A percentile compares a stretch with the other conserved stretches of the same genome.
Conservation (phyloP, 257 asterid species). For the Solanum rostratum region DNA sequence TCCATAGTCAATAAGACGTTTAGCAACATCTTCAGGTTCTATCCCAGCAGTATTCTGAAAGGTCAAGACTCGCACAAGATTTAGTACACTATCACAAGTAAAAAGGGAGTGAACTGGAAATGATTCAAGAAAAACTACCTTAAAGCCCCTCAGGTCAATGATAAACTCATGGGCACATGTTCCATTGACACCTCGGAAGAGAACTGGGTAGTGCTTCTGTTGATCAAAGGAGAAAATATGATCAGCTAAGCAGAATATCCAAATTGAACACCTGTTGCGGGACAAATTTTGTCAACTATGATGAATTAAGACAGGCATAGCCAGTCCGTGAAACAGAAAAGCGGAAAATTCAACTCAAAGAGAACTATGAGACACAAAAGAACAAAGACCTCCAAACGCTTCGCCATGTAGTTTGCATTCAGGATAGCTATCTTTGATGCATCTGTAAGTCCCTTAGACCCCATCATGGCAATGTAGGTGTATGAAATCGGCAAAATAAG, state of each 20-base stretch:
- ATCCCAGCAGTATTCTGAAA: slow-evolving; percentile 82
- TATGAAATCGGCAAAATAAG: slow-evolving; percentile 95
- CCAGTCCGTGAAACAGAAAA: not conserved
- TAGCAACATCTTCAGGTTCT: slow-evolving; percentile 96
- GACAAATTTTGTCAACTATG: not conserved
- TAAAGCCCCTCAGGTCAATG: slow-evolving; percentile 79
- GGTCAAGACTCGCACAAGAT: slow-evolving; percentile 5
- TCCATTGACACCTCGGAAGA: slow-evolving; percentile 94
- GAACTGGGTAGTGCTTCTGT: slow-evolving; percentile 82
- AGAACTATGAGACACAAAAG: not conserved
- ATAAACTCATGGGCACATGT: slow-evolving; percentile 94
- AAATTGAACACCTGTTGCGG: not conserved
- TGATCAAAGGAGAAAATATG: slow-evolving; percentile 15
- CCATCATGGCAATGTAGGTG: slow-evolving; percentile 97
- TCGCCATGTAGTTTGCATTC: slow-evolving; percentile 94
- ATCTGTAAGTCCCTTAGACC: slow-evolving; percentile 77
- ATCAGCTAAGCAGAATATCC: not conserved
- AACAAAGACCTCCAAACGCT: slow-evolving; percentile 73
- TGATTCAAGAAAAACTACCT: slow-evolving; percentile 31
- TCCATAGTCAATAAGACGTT: slow-evolving; percentile 97
- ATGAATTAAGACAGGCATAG: not conserved
- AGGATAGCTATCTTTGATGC: slow-evolving; percentile 94
- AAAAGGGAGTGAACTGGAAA: not conserved
- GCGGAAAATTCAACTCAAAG: not conserved
- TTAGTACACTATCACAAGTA: not conserved